These are phyloP conservation scores for Dioscorea dumetorum DNA, from an alignment of 106 monocot species.

Conservation along the genomic window DNA sequence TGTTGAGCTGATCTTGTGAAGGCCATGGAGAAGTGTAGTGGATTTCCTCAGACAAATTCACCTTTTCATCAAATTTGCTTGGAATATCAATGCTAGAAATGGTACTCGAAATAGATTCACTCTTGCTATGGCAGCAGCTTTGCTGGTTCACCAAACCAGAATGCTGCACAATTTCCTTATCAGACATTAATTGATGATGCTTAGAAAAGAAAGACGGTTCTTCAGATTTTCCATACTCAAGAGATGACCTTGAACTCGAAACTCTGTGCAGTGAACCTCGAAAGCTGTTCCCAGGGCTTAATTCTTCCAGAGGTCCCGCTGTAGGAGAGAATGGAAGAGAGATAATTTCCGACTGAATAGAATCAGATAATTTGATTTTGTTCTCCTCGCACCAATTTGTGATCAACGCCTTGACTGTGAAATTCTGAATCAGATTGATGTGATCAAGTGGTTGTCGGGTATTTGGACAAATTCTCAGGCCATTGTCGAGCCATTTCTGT, in stretches of 20 bases:
- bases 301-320: no score
- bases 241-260: slow-evolving; percentile 19
- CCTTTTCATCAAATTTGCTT: slow-evolving; percentile 43
- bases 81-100: slow-evolving; percentile 51
- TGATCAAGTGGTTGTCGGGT: slow-evolving; percentile 55
- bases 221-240: slow-evolving; percentile 19
- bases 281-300: slow-evolving; percentile 10
- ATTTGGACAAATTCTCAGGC: slow-evolving; percentile 68
- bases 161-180: slow-evolving; percentile 7
- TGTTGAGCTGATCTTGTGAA: slow-evolving; percentile 12
- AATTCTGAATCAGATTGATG: slow-evolving; percentile 66
- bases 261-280: slow-evolving; percentile 9
- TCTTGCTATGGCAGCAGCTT: slow-evolving; percentile 32
- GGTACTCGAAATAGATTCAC: slow-evolving; percentile 61
- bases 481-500: slow-evolving; percentile 80
- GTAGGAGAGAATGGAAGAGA: slow-evolving; percentile 3
- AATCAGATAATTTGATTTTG: slow-evolving; percentile 18
- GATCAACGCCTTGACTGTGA: slow-evolving; percentile 69
- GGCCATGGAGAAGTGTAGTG: slow-evolving; percentile 19
- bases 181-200: slow-evolving; percentile 8
- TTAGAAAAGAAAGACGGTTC: slow-evolving; percentile 9
- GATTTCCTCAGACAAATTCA: slow-evolving; percentile 11
- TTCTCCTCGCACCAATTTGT: slow-evolving; percentile 76
- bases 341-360: slow-evolving; percentile 7
- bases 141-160: slow-evolving; percentile 16